Evolutionary conservation across 2,329 filamentous ascomycete species (phyloP).

Genomic region (Aureobasidium mangrovei): DNA sequence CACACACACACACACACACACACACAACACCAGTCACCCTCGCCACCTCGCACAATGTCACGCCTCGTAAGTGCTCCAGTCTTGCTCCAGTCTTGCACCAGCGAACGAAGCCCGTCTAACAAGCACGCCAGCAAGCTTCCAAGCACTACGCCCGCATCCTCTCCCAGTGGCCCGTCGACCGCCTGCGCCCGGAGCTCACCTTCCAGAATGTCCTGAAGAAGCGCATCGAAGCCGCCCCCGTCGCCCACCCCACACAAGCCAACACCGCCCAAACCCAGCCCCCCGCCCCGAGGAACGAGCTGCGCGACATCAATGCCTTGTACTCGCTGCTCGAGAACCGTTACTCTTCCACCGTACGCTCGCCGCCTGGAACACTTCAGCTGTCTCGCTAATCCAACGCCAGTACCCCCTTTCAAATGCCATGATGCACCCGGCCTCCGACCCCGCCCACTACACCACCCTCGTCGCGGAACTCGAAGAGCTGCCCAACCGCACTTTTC

Average conservation of each 20-base stretch:
- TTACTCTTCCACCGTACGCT: slow-evolving; percentile 37
- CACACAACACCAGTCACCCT: not conserved
- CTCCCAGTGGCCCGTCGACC: slow-evolving; percentile 42
- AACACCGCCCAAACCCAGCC: slow-evolving; percentile 11
- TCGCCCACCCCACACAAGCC: not conserved
- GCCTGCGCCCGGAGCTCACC: slow-evolving; percentile 39
- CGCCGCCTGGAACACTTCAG: not conserved
- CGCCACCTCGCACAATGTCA: slow-evolving; percentile 9
- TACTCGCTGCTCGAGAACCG: slow-evolving; percentile 52
- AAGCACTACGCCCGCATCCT: slow-evolving; percentile 44
- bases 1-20: too few relatives aligned
- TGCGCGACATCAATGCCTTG: slow-evolving; percentile 47
- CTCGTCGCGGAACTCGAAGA: slow-evolving; percentile 46
- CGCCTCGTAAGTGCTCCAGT: not conserved
- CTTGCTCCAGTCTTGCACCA: not conserved
- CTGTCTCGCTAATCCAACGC: not conserved
- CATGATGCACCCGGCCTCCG: slow-evolving; percentile 42
- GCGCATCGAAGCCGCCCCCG: slow-evolving; percentile 30
- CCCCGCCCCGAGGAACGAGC: slow-evolving; percentile 24
- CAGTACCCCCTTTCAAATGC: slow-evolving; percentile 40
- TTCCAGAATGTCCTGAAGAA: slow-evolving; percentile 37
- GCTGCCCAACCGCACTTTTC: slow-evolving; percentile 42
- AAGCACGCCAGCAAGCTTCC: slow-evolving; percentile 25
- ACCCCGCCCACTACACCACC: slow-evolving; percentile 44
- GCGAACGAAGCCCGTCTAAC: slow-evolving; percentile 9